Evolutionary conservation across 495 filamentous ascomycete genomes (phyloP).

Genomic region (Aspergillus bridgeri): DNA sequence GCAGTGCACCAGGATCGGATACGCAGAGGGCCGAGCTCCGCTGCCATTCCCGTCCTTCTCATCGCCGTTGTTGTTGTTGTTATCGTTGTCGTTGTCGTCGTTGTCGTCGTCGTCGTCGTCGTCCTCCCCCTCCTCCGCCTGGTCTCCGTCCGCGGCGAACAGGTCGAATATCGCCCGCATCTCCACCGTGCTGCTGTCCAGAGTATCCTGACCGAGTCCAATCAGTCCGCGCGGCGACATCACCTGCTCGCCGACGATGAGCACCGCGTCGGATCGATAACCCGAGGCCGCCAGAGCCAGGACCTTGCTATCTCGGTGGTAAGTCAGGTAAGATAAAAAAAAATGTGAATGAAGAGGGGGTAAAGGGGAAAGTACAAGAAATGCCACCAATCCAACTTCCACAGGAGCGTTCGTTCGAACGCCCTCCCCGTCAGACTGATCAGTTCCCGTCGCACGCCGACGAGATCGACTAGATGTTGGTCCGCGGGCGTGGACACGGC

Average conservation of each 20-base stretch:
- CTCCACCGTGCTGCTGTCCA: constrained; percentile 60
- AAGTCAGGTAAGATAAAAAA: background rate
- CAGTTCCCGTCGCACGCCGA: constrained; percentile 54
- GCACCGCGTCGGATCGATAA: constrained; percentile 63
- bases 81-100: background rate
- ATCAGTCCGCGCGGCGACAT: constrained; percentile 66
- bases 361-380: constrained; percentile 47
- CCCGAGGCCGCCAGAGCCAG: constrained; percentile 58
- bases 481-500: constrained; percentile 39
- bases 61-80: background rate
- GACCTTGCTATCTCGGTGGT: constrained; percentile 44
- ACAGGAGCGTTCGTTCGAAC: constrained; percentile 66
- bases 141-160: constrained; percentile 29
- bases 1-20: constrained; percentile 71
- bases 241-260: constrained; percentile 62
- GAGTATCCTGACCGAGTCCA: constrained; percentile 60
- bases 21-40: constrained; percentile 24
- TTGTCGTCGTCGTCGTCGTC: background rate
- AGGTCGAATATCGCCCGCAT: constrained; percentile 56
- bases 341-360: constrained; percentile 2
- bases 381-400: constrained; percentile 64
- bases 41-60: background rate
- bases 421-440: constrained; percentile 71
- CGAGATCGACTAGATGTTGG: constrained; percentile 51
- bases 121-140: background rate